phyloP scores from a whole-genome alignment of 1,284 basidiomycete species.

The Ganoderma leucocontextum region DNA sequence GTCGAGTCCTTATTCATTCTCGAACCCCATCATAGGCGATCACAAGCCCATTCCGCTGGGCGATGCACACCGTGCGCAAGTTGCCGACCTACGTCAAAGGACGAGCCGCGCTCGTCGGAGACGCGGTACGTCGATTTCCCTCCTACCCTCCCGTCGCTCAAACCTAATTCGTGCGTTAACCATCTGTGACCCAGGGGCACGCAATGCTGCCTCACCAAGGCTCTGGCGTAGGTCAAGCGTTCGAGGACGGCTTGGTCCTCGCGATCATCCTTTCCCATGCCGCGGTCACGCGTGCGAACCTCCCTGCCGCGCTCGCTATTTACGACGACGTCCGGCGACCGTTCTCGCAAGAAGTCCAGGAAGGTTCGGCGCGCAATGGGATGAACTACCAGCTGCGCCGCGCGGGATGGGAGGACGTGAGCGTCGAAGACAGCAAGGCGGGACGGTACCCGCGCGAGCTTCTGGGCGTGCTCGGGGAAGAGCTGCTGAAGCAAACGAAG shows the following conservation, averaged over 20 bases:
- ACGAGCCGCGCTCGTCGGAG: constrained; percentile 41
- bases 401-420: constrained; percentile 7
- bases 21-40: too few relatives aligned
- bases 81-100: constrained; percentile 38
- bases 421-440: constrained; percentile 15
- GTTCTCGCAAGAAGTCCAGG: constrained; percentile 21
- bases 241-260: constrained; percentile 41
- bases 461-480: constrained; percentile 2
- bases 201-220: constrained; percentile 46
- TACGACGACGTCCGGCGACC: constrained; percentile 47
- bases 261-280: constrained; percentile 44
- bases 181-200: constrained; percentile 22
- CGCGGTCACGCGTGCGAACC: constrained; percentile 36
- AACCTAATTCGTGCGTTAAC: too few relatives aligned
- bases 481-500: neutral
- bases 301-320: constrained; percentile 41
- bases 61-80: constrained; percentile 33
- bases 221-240: constrained; percentile 49
- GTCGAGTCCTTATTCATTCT: too few relatives aligned
- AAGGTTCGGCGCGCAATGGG: constrained; percentile 13
- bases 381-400: constrained; percentile 7
- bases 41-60: constrained; percentile 31
- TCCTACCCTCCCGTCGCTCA: constrained; percentile 40
- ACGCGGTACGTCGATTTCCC: constrained; percentile 35
- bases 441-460: constrained; percentile 14